Conservation (phyloP, 2,329 filamentous ascomycete species). For the Ophiocordyceps robertsii region DNA sequence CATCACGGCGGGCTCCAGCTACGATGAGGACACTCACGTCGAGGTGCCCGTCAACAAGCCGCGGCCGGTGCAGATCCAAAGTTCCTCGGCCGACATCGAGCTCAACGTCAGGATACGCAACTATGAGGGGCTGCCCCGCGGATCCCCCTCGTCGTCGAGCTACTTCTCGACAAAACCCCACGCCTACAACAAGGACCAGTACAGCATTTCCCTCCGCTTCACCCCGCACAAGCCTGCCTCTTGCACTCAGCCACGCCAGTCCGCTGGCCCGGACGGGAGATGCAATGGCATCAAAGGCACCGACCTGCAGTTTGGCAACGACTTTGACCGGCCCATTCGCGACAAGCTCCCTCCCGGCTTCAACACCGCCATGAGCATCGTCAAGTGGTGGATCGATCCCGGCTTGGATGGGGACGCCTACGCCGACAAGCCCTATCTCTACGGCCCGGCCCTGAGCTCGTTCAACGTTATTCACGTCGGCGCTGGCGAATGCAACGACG, state of each 20-base stretch:
- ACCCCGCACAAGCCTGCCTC: conserved; percentile 42
- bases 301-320: conserved; percentile 84
- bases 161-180: conserved; percentile 69
- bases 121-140: conserved; percentile 55
- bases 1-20: conserved; percentile 68
- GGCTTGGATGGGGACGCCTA: conserved; percentile 84
- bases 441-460: conserved; percentile 65
- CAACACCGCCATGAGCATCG: conserved; percentile 68
- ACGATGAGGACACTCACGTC: conserved; percentile 59
- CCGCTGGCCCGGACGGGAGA: conserved; percentile 2
- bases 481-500: conserved; percentile 28
- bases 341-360: conserved; percentile 80
- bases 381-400: conserved; percentile 85
- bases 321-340: conserved; percentile 84
- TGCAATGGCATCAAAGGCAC: conserved; percentile 46
- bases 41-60: conserved; percentile 63
- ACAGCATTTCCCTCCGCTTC: conserved; percentile 72
- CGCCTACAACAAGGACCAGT: conserved; percentile 56
- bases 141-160: conserved; percentile 53
- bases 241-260: neutral
- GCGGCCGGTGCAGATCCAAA: conserved; percentile 47
- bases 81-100: conserved; percentile 48
- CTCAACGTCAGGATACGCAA: conserved; percentile 62
- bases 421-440: conserved; percentile 73
- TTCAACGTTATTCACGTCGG: conserved; percentile 69